Base-by-base conservation (phyloP, 495 filamentous ascomycete species). In the Daldinia bambusicola region DNA sequence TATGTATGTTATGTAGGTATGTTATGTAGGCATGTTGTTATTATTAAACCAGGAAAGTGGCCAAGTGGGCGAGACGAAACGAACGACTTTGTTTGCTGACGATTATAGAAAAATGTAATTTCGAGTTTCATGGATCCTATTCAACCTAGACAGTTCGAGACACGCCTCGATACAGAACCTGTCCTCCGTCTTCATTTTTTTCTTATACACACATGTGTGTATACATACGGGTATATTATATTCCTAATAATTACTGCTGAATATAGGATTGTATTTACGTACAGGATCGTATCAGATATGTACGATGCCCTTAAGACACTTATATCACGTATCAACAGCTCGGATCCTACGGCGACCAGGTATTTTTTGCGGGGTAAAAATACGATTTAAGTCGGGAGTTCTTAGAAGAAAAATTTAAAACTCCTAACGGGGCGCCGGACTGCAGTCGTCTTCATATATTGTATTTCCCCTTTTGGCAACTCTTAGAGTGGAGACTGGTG, bases 401-500 rank as follows among this genome's bases (percentile, higher is more conserved):
- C 61, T 61, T 61, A 56, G n/a, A n/a, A n/a, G n/a, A 26, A 26
- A 62, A 41, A 57, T 65, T 64, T 68, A 72, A 72, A 68, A 56
- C 70, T 72, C 70, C 70, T 72, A 72, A 72, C 69, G 69, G 64
- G 60, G 69, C 45, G 53, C 62, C 57, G 50, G 61, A 55, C 55
- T 66, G 26, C 51, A 50, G 32, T 55, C 50, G 37, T 37, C 50
- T 66, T 71, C 52, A 63, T 31, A 63, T 43, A 43, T 38, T 30
- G 43, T 62, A 66, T 73, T 73, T 69, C 70, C 61, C 51, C 50
- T 69, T 73, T 66, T 55, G 70, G 70, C 59, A 73, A 66, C n/a
- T 67, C 38, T 66, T 68, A 13, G 64, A 68, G 69, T 72, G 69
- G 69, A 64, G 63, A 61, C 34, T 53, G 55, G 20, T 45, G n/a